Base-by-base conservation (phyloP, 2,329 filamentous ascomycete genomes). In the Trichophyton verrucosum region DNA sequence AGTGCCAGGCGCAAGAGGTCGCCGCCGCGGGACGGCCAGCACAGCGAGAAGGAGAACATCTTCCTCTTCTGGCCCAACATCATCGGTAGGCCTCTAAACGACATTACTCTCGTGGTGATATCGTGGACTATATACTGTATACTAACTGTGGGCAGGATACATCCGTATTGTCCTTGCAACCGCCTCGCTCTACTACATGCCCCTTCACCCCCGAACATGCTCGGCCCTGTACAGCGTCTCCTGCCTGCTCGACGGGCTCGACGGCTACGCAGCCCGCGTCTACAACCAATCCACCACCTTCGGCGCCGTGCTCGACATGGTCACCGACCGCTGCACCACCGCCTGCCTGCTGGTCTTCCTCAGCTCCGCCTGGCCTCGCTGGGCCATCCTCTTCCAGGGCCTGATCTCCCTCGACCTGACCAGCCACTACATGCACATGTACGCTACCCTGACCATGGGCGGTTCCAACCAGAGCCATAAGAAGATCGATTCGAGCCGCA, bases 401-500 rank as follows among this genome's bases (percentile, higher is more conserved):
- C 78, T 99, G 70, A 96, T 99, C 74, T 88, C 87, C 60, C 78
- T 99, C 68, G 94, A 99, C 75, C 82, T 99, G 65, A 88, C 94
- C 30, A 96, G 91, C 73, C 94, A 99, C 76, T 99, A 97, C 73
- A 92, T 97, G 80, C 94, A 99, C 78, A 99, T 99, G 94, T 97
- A 95, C 73, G 89, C 91, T 11, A 96, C 91, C 0, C 79, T 96
- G 69, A 86, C 86, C 65, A 94, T 96, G 84, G 90, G 88, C 60
- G 90, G 89, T 59, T 81, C 84, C 60, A 83, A 85, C 17, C 78
- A 83, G 67, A 89, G 91, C 78, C 94, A 99, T 79, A 99, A 99
- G 84, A 91, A 88, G 68, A 86, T 99, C 59, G 90, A 95, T 72
- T 86, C 88, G 75, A 88, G 83, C 72, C 81, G 91, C 73, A 96